A percentile compares a stretch with the other conserved stretches of the same genome.
Conservation (phyloP, 140 eudicot species). For the Senecio squalidus region DNA sequence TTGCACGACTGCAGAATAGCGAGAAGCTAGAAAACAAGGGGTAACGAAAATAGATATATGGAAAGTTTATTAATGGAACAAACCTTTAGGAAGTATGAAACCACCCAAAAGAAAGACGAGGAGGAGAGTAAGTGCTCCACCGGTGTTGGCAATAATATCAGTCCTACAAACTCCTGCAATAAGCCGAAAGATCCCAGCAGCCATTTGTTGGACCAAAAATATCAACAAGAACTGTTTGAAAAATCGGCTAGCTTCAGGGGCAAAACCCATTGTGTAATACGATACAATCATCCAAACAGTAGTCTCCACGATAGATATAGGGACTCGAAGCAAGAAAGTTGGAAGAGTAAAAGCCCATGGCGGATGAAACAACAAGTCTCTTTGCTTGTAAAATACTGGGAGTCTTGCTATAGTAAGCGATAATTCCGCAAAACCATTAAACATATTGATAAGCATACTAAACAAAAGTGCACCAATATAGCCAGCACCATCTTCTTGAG, state of each 20-base stretch:
- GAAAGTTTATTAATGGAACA: too few relatives aligned
- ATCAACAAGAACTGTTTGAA: conserved; percentile 80
- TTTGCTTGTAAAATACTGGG: conserved; percentile 91
- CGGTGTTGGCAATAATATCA: conserved; percentile 81
- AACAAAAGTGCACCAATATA: conserved; percentile 80
- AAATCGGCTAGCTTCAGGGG: conserved; percentile 96
- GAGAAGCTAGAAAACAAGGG: too few relatives aligned
- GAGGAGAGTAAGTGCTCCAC: conserved; percentile 75
- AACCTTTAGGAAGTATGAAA: conserved; percentile 92
- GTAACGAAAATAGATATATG: too few relatives aligned
- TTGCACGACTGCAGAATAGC: too few relatives aligned
- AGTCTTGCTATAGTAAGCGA: conserved; percentile 71
- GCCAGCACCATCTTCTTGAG: conserved; percentile 61
- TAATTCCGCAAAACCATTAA: conserved; percentile 90
- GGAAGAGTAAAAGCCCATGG: conserved; percentile 91
- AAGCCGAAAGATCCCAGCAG: conserved; percentile 82
- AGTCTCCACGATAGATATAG: conserved; percentile 75
- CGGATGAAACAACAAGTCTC: conserved; percentile 85
- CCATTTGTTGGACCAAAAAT: conserved; percentile 92
- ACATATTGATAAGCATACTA: conserved; percentile 65
- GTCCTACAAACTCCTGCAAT: conserved; percentile 85
- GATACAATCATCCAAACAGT: conserved; percentile 70
- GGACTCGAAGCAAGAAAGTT: conserved; percentile 68
- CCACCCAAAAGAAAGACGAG: conserved; percentile 96
- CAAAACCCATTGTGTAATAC: conserved; percentile 86